A percentile compares a stretch with the other conserved stretches of the same genome.
These are phyloP conservation scores for Ganoderma resinaceum DNA, from an alignment of 1,284 basidiomycete species.

Conservation along the genomic window DNA sequence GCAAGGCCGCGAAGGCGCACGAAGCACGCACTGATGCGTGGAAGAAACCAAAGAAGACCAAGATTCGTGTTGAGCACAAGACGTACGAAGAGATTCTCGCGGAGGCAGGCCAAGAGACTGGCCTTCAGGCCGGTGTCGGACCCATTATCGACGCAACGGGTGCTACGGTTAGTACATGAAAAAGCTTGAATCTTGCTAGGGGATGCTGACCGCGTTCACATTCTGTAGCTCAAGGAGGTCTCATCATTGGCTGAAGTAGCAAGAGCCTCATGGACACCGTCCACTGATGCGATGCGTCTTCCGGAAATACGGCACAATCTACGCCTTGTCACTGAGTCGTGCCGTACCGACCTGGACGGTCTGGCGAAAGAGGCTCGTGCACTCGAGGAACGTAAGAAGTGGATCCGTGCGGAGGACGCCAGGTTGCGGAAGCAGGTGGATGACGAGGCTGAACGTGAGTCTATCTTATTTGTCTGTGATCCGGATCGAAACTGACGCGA, in stretches of 20 bases:
- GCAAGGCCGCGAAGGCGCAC: constrained; percentile 52
- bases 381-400: constrained; percentile 81
- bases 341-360: constrained; percentile 85
- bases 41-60: constrained; percentile 86
- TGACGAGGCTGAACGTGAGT: constrained; percentile 78
- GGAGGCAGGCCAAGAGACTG: constrained; percentile 72
- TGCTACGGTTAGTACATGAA: constrained; percentile 69
- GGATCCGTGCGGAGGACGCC: constrained; percentile 74
- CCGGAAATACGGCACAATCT: constrained; percentile 97
- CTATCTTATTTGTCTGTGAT: constrained; percentile 3
- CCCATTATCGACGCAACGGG: constrained; percentile 95
- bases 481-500: not conserved
- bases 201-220: not conserved
- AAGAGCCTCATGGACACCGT: constrained; percentile 83
- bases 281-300: constrained; percentile 84
- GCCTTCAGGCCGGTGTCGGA: constrained; percentile 64
- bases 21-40: constrained; percentile 74
- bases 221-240: constrained; percentile 78
- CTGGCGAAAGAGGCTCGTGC: constrained; percentile 90
- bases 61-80: constrained; percentile 89
- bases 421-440: constrained; percentile 72
- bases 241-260: constrained; percentile 83
- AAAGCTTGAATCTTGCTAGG: too few species aligned
- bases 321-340: constrained; percentile 82
- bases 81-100: constrained; percentile 94